phyloP scores from a whole-genome alignment of 1,284 basidiomycete genomes.

The Microstroma glucosiphilum region DNA sequence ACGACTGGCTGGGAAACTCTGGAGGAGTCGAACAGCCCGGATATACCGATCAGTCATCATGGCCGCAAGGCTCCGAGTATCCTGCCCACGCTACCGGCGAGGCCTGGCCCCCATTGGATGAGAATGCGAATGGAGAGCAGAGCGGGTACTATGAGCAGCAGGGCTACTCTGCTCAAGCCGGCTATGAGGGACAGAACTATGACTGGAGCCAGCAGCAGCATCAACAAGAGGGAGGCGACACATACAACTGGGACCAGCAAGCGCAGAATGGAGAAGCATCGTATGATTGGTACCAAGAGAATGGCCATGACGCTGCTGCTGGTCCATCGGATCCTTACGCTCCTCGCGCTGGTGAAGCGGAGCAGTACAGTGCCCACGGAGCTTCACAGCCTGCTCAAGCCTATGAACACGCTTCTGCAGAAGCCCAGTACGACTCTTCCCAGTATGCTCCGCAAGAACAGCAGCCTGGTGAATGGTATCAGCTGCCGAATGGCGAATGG shows the following conservation, averaged over 20 bases:
- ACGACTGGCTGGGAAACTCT: constrained; percentile 13
- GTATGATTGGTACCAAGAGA: neutral
- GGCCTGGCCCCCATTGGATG: constrained; percentile 8
- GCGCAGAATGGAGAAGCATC: neutral
- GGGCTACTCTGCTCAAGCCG: constrained; percentile 10
- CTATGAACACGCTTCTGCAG: neutral
- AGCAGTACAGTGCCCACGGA: neutral
- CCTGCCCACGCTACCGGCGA: neutral
- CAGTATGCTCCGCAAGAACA: neutral
- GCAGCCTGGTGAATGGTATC: constrained; percentile 4
- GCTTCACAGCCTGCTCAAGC: neutral
- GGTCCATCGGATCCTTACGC: neutral
- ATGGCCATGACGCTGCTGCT: neutral
- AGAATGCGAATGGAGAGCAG: too few relatives aligned
- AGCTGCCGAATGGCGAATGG: neutral
- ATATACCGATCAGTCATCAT: neutral
- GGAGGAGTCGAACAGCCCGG: neutral
- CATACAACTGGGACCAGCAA: neutral
- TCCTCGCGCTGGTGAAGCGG: neutral
- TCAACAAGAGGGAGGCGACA: neutral
- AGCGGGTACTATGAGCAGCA: constrained; percentile 12
- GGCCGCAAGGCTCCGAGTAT: constrained; percentile 1
- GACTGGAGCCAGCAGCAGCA: constrained; percentile 9
- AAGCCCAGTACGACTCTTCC: neutral
- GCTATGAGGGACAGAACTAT: constrained; percentile 17